Evolutionary conservation across 352 stramenopile species (phyloP), one percentile per base, ranked within the genome.

Genomic region (Globisporangium uncinulatum): DNA sequence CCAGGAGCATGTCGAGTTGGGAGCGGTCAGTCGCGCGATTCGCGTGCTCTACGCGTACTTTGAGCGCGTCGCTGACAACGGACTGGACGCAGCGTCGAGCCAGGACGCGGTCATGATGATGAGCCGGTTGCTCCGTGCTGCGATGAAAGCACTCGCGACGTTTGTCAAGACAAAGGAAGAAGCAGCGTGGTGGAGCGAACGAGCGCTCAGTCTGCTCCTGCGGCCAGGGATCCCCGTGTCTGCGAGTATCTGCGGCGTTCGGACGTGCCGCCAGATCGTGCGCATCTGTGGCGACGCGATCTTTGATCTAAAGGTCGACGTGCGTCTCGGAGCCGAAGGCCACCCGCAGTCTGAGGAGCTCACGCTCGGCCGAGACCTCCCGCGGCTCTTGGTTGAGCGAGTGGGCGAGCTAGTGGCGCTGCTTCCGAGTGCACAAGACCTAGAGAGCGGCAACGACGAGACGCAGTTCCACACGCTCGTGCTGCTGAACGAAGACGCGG

Each of bases 401-500:
- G 56, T 76, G 14, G 71, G 71, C 19, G 37, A 54, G 15, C 65
- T 81, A 1, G 59, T 50, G 14, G 47, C 44, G 1, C 42, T 67
- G 14, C 24, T 63, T 7, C 61, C 55, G 13, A 19, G 32, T 15
- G 41, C 24, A 3, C 1, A 19, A 11, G 24, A 4, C 34, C 17
- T 13, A 52, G 9, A 15, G 7, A 31, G 6, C 15, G 14, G 17
- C n/a, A 15, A 29, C 13, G 36, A 56, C 36, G 34, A 32, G 17
- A 17, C 21, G 13, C 53, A 73, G n/a, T 73, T 72, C 50, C 76
- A 63, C 29, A 71, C 83, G 9, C 41, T 89, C 11, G 56, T 89
- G 47, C 77, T 86, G 20, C 70, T 75, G 51, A 86, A 59, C 36
- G 74, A 83, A 3, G 54, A 72, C 19, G 65, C 68, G 8, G 13